Evolutionary conservation across 1,284 basidiomycete genomes (phyloP), one percentile per base, ranked within the genome.

Genomic region (Malassezia japonica): DNA sequence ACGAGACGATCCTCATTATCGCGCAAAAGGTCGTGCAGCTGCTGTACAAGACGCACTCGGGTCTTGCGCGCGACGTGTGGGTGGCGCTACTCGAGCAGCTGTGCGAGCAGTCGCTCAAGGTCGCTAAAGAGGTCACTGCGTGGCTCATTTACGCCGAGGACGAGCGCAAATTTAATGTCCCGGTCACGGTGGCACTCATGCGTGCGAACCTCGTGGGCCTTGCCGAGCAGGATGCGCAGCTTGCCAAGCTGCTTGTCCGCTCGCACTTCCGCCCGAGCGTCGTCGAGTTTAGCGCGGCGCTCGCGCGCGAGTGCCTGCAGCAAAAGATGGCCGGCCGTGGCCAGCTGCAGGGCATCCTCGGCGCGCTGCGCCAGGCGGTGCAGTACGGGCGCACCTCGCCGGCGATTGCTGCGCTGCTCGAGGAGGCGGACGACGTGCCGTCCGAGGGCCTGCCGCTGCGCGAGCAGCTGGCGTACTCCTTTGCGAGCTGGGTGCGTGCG

Each of bases 81-180:
- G 87, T 89, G 28, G 81, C 83, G 31, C 77, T 98, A 41, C 78
- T 98, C 20, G 86, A 92, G 60, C 83, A 87, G 57, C 78, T 99
- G 20, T 98, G 94, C 75, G 82, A 84, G 58, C 77, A 83, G 24
- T 92, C 88, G 57, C 82, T 86, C 63, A 89, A 94, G 65, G 91
- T 95, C 37, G 87, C 86, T 18, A 89, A 89, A 75, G 94, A 99
- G 76, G 94, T 92, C 8, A 86, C 91, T 50, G 88, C 86, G 12
- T 99, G 94, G 94, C 78, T 99, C 45, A 77, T 96, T 42, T 95
- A 91, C 70, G 87, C 92, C 13, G 91, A 98, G 72, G 94, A 98
- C 74, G 87, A 92, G 76, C 64, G 70, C 59, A 98, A 98, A 76
- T 87, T 87, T 77, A 95, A 95, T 72, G 83, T 96, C 13, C 82